Conservation (phyloP, 768 basidiomycete species). For the Tulasnella sp. region DNA sequence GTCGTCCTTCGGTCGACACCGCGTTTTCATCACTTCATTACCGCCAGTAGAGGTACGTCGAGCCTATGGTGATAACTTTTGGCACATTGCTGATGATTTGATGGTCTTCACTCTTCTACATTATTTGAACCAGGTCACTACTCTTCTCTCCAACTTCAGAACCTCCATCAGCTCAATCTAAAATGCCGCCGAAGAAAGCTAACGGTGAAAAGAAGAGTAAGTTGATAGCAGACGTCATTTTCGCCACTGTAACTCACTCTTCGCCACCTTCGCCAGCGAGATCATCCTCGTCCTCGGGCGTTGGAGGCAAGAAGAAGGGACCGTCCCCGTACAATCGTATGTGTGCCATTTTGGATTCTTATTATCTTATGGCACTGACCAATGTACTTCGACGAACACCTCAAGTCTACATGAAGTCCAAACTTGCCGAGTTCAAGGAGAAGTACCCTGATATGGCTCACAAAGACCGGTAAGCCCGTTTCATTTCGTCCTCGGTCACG, state of each 20-base stretch:
- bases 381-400: not conserved
- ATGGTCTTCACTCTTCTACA: slow-evolving; percentile 1
- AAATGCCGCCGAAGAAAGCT: slow-evolving; percentile 15
- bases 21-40: slow-evolving; percentile 8
- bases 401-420: slow-evolving; percentile 19
- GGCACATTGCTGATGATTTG: slow-evolving; percentile 2
- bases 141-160: no score
- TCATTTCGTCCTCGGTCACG: not conserved
- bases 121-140: not conserved
- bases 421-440: slow-evolving; percentile 20
- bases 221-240: not conserved
- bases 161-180: not conserved
- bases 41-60: no score
- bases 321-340: slow-evolving; percentile 17
- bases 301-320: slow-evolving; percentile 13
- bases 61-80: no score
- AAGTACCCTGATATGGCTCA: slow-evolving; percentile 19
- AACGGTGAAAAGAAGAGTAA: slow-evolving; percentile 16
- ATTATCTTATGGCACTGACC: not conserved
- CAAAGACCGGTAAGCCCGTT: slow-evolving; percentile 18
- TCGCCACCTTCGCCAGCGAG: slow-evolving; percentile 10
- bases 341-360: not conserved
- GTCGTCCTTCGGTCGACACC: slow-evolving; percentile 14
- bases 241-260: not conserved
- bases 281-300: slow-evolving; percentile 8